Evolutionary conservation across 2,329 filamentous ascomycete genomes (phyloP).

Genomic region (Pyrenophora graminea): DNA sequence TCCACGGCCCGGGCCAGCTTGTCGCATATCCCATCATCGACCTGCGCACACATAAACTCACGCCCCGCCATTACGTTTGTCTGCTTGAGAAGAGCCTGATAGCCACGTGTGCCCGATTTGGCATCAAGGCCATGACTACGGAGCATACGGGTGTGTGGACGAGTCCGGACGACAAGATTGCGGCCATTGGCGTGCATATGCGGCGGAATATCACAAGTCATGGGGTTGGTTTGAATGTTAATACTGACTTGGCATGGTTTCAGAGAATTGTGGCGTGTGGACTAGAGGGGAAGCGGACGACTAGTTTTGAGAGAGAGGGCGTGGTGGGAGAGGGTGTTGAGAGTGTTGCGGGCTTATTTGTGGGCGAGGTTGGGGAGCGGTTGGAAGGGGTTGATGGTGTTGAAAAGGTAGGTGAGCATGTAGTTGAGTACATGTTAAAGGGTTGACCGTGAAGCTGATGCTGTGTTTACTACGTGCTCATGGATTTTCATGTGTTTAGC

Average conservation of each 20-base stretch:
- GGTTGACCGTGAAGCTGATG: neutral
- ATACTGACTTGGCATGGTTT: slow-evolving; percentile 66
- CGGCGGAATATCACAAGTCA: slow-evolving; percentile 80
- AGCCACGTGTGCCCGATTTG: slow-evolving; percentile 63
- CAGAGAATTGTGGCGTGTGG: slow-evolving; percentile 88
- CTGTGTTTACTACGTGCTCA: too few relatives aligned
- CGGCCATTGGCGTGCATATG: slow-evolving; percentile 89
- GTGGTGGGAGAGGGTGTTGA: slow-evolving; percentile 43
- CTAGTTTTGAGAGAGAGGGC: slow-evolving; percentile 68
- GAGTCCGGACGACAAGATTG: slow-evolving; percentile 68
- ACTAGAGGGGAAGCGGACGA: slow-evolving; percentile 75
- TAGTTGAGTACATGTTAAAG: slow-evolving; percentile 13
- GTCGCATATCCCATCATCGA: slow-evolving; percentile 94
- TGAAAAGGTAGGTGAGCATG: slow-evolving; percentile 21
- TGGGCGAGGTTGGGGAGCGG: slow-evolving; percentile 43
- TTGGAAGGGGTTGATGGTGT: slow-evolving; percentile 29
- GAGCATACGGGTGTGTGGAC: slow-evolving; percentile 85
- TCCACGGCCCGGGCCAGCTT: slow-evolving; percentile 91
- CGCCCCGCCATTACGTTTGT: slow-evolving; percentile 75
- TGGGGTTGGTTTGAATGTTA: slow-evolving; percentile 81
- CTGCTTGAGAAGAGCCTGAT: slow-evolving; percentile 79
- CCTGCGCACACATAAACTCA: slow-evolving; percentile 68
- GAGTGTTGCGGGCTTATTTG: slow-evolving; percentile 49
- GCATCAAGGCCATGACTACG: slow-evolving; percentile 65
- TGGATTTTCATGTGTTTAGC: too few relatives aligned